phyloP scores from a whole-genome alignment of 2,329 filamentous ascomycete genomes.

The Lachnellula willkommii region DNA sequence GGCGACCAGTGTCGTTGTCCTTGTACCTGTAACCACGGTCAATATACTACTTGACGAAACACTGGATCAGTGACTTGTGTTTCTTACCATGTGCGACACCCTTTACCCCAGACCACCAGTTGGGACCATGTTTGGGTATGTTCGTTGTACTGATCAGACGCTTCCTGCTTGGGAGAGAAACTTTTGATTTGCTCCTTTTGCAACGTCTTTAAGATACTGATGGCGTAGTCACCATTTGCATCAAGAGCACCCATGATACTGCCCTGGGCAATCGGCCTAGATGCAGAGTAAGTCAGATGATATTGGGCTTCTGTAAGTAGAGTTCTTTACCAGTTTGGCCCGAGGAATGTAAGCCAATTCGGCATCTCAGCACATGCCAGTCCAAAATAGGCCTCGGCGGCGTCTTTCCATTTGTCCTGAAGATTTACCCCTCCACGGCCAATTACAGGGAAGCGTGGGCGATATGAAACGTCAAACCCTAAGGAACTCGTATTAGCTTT shows the following conservation, averaged over 20 bases:
- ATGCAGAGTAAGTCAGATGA: no score
- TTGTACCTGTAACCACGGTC: no score
- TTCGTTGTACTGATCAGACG: constrained; percentile 46
- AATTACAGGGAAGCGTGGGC: constrained; percentile 26
- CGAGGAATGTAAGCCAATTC: constrained; percentile 26
- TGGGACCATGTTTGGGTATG: constrained; percentile 48
- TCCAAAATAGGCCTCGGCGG: constrained; percentile 25
- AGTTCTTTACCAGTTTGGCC: constrained; percentile 19
- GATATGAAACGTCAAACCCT: constrained; percentile 30
- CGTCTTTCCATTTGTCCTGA: constrained; percentile 28
- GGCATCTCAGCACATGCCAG: constrained; percentile 24
- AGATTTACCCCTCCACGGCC: constrained; percentile 23
- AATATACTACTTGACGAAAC: no score
- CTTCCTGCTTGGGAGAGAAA: constrained; percentile 40
- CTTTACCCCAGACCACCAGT: constrained; percentile 44
- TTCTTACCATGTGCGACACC: constrained; percentile 29
- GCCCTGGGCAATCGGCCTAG: no score
- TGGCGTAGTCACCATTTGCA: constrained; percentile 18
- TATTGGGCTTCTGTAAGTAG: no score
- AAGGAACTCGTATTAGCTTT: no score
- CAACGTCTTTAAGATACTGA: constrained; percentile 28
- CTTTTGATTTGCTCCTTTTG: constrained; percentile 46
- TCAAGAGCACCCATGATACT: constrained; percentile 14
- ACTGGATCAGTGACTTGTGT: constrained; percentile 11
- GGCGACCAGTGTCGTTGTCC: constrained; percentile 41